phyloP scores from a whole-genome alignment of 805 yeast genomes.

The Grigorovia yakushimaensis region DNA sequence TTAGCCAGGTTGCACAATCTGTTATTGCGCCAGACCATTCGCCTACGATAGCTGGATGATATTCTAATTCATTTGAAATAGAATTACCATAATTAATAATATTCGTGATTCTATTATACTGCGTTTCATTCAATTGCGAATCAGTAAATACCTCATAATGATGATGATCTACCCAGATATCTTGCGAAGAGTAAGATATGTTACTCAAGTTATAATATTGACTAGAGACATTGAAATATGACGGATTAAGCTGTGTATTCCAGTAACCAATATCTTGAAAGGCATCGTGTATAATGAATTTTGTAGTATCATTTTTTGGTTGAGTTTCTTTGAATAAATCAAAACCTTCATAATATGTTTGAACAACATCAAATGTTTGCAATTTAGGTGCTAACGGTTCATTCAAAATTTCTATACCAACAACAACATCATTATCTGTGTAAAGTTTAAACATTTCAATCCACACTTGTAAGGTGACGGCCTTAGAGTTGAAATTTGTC shows the following conservation, averaged over 20 bases:
- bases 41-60: slow-evolving; percentile 48
- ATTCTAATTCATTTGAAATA: slow-evolving; percentile 25
- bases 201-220: slow-evolving; percentile 31
- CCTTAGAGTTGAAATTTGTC: slow-evolving; percentile 31
- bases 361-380: slow-evolving; percentile 29
- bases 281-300: slow-evolving; percentile 56
- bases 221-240: slow-evolving; percentile 20
- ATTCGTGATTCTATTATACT: slow-evolving; percentile 24
- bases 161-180: slow-evolving; percentile 78
- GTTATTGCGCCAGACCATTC: slow-evolving; percentile 68
- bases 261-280: slow-evolving; percentile 47
- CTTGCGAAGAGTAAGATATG: slow-evolving; percentile 36
- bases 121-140: slow-evolving; percentile 43
- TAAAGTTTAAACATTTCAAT: slow-evolving; percentile 42
- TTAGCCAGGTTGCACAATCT: slow-evolving; percentile 61
- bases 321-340: slow-evolving; percentile 17
- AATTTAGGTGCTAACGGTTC: slow-evolving; percentile 57
- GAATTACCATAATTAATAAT: slow-evolving; percentile 28
- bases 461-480: slow-evolving; percentile 42
- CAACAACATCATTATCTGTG: slow-evolving; percentile 35
- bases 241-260: slow-evolving; percentile 36
- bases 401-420: slow-evolving; percentile 61
- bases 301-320: slow-evolving; percentile 27
- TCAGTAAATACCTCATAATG: slow-evolving; percentile 78
- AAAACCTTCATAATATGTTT: slow-evolving; percentile 28